Conservation (phyloP, 352 stramenopile species). For the Phytophthora rubi region DNA sequence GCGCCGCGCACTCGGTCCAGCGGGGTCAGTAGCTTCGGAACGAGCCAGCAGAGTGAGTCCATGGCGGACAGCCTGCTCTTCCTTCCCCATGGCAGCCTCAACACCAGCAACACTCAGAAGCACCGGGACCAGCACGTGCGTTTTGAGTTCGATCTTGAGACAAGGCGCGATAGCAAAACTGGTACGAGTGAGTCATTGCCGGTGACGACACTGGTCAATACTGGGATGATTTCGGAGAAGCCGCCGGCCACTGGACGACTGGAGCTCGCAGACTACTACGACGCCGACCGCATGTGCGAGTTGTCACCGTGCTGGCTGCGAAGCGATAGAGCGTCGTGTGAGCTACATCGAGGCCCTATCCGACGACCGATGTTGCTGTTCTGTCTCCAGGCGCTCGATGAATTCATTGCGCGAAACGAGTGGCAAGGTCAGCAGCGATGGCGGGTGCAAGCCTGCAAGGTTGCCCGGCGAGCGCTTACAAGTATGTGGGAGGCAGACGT, state of each 20-base stretch:
- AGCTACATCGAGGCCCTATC: conserved; percentile 44
- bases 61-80: conserved; percentile 66
- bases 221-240: conserved; percentile 28
- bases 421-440: conserved; percentile 43
- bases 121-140: conserved; percentile 19
- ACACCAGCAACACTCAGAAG: conserved; percentile 20
- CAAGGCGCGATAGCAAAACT: conserved; percentile 13
- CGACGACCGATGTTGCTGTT: conserved; percentile 74
- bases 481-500: conserved; percentile 60
- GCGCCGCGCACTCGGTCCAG: conserved; percentile 13
- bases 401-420: conserved; percentile 61
- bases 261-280: conserved; percentile 77
- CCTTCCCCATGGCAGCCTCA: conserved; percentile 35
- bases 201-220: conserved; percentile 48
- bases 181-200: conserved; percentile 20
- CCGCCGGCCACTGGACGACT: conserved; percentile 6
- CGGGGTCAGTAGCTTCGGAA: conserved; percentile 19
- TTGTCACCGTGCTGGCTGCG: conserved; percentile 66
- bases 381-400: conserved; percentile 73
- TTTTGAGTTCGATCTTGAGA: conserved; percentile 27
- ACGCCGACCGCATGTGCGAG: conserved; percentile 71
- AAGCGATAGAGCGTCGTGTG: conserved; percentile 43
- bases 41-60: conserved; percentile 53
- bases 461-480: conserved; percentile 64
- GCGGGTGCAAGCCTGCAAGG: conserved; percentile 52